These are phyloP conservation scores for Ascochyta viciae-villosae DNA, from an alignment of 2,329 filamentous ascomycete species.

Conservation along the genomic window DNA sequence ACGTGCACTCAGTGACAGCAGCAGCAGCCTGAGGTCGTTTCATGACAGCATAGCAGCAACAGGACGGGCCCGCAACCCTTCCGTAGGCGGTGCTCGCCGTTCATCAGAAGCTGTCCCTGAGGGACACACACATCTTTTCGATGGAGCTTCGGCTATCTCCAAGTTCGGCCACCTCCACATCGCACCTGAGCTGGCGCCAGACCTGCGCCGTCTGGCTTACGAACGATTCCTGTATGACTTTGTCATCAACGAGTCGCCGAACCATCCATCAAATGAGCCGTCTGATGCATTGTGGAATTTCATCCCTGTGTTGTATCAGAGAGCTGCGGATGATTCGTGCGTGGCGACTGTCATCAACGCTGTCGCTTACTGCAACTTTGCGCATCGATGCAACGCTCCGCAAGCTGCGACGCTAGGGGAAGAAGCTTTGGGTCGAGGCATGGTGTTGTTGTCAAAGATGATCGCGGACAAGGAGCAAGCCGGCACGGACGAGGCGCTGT, in stretches of 20 bases:
- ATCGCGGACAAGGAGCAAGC: slow-evolving; percentile 33
- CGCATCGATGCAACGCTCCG: slow-evolving; percentile 32
- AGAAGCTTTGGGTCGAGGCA: slow-evolving; percentile 30
- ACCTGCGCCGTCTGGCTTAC: slow-evolving; percentile 36
- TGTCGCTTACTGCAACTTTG: slow-evolving; percentile 40
- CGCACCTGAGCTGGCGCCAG: slow-evolving; percentile 17
- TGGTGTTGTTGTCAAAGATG: slow-evolving; percentile 32
- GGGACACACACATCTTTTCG: not conserved
- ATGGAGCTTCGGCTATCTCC: not conserved
- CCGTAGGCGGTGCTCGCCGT: slow-evolving; percentile 2
- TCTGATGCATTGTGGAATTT: slow-evolving; percentile 38
- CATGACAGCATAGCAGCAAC: slow-evolving; percentile 20
- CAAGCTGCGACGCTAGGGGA: slow-evolving; percentile 33
- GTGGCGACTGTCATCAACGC: slow-evolving; percentile 32
- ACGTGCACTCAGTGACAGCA: slow-evolving; percentile 22
- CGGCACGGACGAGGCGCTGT: slow-evolving; percentile 31
- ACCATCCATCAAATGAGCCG: slow-evolving; percentile 21
- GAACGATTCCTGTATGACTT: slow-evolving; percentile 45
- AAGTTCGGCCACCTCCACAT: slow-evolving; percentile 25
- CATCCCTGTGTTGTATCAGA: slow-evolving; percentile 35
- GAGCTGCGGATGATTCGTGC: slow-evolving; percentile 30
- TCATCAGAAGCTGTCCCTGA: not conserved
- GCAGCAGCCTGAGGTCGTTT: slow-evolving; percentile 17
- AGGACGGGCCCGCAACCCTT: slow-evolving; percentile 11
- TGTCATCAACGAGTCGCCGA: slow-evolving; percentile 29